Evolutionary conservation across 2,329 filamentous ascomycete genomes (phyloP).

Genomic region (Chaetomium olivaceum): DNA sequence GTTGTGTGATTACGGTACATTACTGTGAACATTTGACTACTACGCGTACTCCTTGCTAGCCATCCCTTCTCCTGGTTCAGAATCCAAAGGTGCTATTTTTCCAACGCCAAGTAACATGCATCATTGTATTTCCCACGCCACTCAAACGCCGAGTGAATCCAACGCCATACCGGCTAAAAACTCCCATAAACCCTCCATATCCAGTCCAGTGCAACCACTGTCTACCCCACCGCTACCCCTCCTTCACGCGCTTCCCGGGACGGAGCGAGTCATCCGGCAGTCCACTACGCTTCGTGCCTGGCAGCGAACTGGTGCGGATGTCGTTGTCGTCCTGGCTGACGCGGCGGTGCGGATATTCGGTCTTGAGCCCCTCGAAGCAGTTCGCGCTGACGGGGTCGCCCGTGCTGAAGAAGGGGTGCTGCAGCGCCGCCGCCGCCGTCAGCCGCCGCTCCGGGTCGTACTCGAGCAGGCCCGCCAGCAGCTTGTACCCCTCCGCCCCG

Average conservation of each 20-base stretch:
- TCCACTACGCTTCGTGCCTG: slow-evolving; percentile 87
- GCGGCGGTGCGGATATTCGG: slow-evolving; percentile 84
- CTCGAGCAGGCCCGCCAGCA: slow-evolving; percentile 80
- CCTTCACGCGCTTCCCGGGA: slow-evolving; percentile 63
- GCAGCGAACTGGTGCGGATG: slow-evolving; percentile 84
- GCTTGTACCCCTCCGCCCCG: slow-evolving; percentile 74
- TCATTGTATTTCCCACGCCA: neutral
- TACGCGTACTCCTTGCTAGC: neutral
- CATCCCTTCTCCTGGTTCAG: neutral
- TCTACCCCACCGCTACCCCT: slow-evolving; percentile 36
- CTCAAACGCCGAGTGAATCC: neutral
- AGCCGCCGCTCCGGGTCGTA: slow-evolving; percentile 90
- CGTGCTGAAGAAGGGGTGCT: slow-evolving; percentile 83
- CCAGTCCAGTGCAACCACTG: too few species aligned
- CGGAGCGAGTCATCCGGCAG: slow-evolving; percentile 77
- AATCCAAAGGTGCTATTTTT: neutral
- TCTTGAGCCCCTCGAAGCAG: slow-evolving; percentile 87
- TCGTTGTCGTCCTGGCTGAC: slow-evolving; percentile 96
- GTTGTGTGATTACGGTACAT: neutral
- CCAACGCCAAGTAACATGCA: neutral
- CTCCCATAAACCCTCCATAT: neutral
- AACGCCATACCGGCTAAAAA: neutral
- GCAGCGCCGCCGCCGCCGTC: slow-evolving; percentile 83
- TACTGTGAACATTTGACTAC: neutral
- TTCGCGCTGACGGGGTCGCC: slow-evolving; percentile 73